phyloP scores from a whole-genome alignment of 2,329 filamentous ascomycete genomes.

The Myriosclerotinia scirpicola region DNA sequence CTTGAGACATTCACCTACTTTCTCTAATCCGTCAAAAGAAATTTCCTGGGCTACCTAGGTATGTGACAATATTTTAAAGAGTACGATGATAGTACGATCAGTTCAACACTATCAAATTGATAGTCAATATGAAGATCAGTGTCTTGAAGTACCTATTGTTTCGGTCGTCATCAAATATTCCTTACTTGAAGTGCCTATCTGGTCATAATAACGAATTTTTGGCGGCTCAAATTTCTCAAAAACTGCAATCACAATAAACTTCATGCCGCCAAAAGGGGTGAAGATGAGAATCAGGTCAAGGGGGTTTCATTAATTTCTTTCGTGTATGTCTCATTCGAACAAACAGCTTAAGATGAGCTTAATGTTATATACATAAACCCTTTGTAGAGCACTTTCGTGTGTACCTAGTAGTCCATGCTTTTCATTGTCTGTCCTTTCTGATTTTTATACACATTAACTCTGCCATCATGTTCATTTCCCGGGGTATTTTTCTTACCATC shows the following conservation, averaged over 20 bases:
- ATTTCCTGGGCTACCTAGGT: too few species aligned
- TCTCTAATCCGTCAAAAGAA: too few species aligned
- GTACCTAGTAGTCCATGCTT: too few species aligned
- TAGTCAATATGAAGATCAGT: too few species aligned
- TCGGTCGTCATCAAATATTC: background rate
- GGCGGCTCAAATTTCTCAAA: background rate
- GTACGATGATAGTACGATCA: background rate
- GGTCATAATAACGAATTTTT: background rate
- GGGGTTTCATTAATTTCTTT: constrained; percentile 5
- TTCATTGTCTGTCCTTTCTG: constrained; percentile 1
- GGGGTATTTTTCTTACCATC: background rate
- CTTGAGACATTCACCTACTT: background rate
- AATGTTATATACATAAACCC: background rate
- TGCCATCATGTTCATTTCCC: constrained; percentile 6
- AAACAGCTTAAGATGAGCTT: background rate
- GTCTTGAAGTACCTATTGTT: too few species aligned
- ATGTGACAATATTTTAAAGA: background rate
- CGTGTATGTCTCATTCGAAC: background rate
- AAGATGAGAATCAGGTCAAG: constrained; percentile 1
- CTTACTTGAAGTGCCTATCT: constrained; percentile 6
- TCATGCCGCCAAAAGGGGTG: background rate
- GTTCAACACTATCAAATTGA: background rate
- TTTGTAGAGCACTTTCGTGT: constrained; percentile 2
- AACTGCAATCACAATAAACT: background rate
- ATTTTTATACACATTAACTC: background rate